phyloP scores from a whole-genome alignment of 495 filamentous ascomycete genomes.

The Podospora pseudoanserina region DNA sequence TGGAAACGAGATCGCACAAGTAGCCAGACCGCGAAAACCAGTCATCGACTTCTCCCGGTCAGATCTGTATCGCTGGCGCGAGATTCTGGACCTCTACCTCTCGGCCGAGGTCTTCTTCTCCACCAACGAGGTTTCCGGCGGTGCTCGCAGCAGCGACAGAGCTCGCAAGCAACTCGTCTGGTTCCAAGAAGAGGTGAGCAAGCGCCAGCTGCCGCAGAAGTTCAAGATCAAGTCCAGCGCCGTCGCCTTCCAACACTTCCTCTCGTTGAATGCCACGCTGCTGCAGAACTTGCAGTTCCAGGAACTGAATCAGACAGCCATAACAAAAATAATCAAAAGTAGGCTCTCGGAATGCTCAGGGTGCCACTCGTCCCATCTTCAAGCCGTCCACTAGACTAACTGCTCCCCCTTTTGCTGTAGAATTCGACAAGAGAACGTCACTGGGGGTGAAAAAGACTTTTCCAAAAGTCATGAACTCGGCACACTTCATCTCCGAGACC shows the following conservation, averaged over 20 bases:
- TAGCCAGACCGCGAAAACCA: conserved; percentile 50
- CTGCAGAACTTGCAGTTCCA: conserved; percentile 67
- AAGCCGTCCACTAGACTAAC: conserved; percentile 5
- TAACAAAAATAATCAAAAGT: conserved; percentile 78
- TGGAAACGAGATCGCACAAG: conserved; percentile 52
- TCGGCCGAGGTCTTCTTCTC: conserved; percentile 73
- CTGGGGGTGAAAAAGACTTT: conserved; percentile 56
- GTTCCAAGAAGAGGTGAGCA: conserved; percentile 56
- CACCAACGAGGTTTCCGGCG: conserved; percentile 56
- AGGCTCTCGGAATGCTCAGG: conserved; percentile 17
- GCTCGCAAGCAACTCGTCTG: conserved; percentile 54
- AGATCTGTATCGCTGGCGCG: conserved; percentile 69
- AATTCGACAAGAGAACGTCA: conserved; percentile 76
- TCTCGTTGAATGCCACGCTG: conserved; percentile 60
- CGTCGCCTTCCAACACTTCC: conserved; percentile 56
- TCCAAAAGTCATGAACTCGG: conserved; percentile 47
- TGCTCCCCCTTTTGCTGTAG: conserved; percentile 31
- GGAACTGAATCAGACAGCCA: conserved; percentile 65
- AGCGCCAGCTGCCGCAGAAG: conserved; percentile 46
- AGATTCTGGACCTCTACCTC: conserved; percentile 68
- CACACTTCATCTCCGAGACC: conserved; percentile 49
- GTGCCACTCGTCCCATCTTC: background rate
- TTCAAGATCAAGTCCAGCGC: conserved; percentile 59
- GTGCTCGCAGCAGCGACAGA: conserved; percentile 50
- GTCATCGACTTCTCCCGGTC: conserved; percentile 48